Evolutionary conservation across 1,139 yeast species (phyloP).

Genomic region (Yamadazyma sp.): DNA sequence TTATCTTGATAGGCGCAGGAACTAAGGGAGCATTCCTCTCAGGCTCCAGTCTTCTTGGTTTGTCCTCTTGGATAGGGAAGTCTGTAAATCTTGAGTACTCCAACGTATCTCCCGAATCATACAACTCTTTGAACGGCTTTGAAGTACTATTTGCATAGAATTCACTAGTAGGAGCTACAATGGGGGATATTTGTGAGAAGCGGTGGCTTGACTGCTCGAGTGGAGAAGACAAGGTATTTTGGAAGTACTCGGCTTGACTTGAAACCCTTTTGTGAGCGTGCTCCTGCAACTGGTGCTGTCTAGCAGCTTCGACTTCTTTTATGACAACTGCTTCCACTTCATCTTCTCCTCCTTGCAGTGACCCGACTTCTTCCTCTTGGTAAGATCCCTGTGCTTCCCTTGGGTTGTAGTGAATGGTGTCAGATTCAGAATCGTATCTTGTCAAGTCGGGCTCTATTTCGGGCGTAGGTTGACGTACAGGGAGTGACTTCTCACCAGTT

Average conservation of each 20-base stretch:
- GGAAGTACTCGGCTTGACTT: not conserved
- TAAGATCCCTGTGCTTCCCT: not conserved
- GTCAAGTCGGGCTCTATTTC: slow-evolving; percentile 13
- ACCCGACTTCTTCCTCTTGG: too few relatives aligned
- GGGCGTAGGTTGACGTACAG: not conserved
- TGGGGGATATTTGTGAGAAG: not conserved
- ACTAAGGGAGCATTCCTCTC: not conserved
- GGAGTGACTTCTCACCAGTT: too few relatives aligned
- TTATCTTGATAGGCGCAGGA: too few relatives aligned
- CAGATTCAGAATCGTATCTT: slow-evolving; percentile 3
- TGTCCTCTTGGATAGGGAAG: too few relatives aligned
- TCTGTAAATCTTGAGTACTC: slow-evolving; percentile 4
- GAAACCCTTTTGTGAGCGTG: not conserved
- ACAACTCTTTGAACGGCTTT: slow-evolving; percentile 13
- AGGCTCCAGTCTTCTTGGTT: not conserved
- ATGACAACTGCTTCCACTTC: not conserved
- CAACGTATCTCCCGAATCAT: slow-evolving; percentile 14
- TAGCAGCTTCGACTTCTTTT: not conserved
- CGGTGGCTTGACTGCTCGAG: not conserved
- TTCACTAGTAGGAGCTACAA: not conserved
- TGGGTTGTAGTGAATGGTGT: slow-evolving; percentile 2
- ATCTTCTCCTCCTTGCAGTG: not conserved
- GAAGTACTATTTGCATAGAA: not conserved
- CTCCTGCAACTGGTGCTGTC: not conserved
- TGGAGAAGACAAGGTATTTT: not conserved